A percentile compares a stretch with the other conserved stretches of the same genome.
Evolutionary conservation across 2,329 filamentous ascomycete genomes (phyloP).

Genomic region (Nothophoma quercina): DNA sequence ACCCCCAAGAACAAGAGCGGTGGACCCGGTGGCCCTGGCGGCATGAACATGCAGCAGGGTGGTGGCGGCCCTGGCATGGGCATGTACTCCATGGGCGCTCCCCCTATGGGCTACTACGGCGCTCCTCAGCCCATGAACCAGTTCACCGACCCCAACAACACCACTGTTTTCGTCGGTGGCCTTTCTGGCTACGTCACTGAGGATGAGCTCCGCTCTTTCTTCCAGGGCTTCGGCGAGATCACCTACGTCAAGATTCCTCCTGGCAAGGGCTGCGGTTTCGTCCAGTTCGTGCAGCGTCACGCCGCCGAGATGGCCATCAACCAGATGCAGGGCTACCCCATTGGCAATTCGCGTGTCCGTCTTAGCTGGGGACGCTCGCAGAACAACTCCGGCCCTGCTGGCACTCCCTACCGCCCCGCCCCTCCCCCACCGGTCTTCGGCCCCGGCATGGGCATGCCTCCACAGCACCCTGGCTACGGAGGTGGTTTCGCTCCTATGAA

Average conservation of each 20-base stretch:
- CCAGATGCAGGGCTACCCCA: constrained; percentile 99
- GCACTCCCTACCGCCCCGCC: constrained; percentile 94
- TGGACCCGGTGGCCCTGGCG: constrained; percentile 61
- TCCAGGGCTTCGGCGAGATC: constrained; percentile 99
- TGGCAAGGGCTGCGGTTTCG: constrained; percentile 98
- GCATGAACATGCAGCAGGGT: constrained; percentile 60
- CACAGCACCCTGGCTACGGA: constrained; percentile 62
- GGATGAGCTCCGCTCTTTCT: constrained; percentile 99
- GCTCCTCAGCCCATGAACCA: constrained; percentile 92
- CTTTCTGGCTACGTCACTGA: constrained; percentile 98
- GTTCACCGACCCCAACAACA: constrained; percentile 99
- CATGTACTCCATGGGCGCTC: constrained; percentile 75
- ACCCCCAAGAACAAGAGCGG: constrained; percentile 89
- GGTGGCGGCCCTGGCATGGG: constrained; percentile 54
- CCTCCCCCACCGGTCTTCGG: constrained; percentile 76
- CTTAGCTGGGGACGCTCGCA: constrained; percentile 97
- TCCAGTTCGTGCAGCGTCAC: constrained; percentile 98
- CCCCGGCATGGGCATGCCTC: constrained; percentile 73
- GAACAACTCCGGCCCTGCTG: constrained; percentile 97
- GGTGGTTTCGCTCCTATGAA: constrained; percentile 73
- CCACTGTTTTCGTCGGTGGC: constrained; percentile 96
- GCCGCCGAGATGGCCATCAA: constrained; percentile 99
- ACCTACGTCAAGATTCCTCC: constrained; percentile 99
- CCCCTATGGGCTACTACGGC: constrained; percentile 70
- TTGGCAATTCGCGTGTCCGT: constrained; percentile 96